Base-by-base conservation (phyloP, 2,329 filamentous ascomycete genomes). In the Zymoseptoria tritici region DNA sequence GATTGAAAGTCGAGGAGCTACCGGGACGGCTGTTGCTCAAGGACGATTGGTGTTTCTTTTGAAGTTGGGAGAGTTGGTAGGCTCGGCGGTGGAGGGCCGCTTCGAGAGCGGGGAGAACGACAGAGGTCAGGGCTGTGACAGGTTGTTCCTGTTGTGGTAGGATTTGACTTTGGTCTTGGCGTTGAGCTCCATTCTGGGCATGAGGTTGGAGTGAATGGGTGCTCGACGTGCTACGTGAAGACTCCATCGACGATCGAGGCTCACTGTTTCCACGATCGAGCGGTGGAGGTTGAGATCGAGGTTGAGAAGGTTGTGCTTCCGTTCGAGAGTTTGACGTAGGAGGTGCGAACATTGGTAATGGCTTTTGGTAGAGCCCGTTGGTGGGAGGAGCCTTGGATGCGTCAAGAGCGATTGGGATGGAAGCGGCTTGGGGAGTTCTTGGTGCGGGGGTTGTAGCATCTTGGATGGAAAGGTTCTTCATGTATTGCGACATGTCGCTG, bases 51-150 rank as follows among this genome's bases (percentile, higher is more conserved):
- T 66, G 57, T 31, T 66, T 69, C 57, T 70, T 72, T 69, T 84
- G 83, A 57, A 87, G 76, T 49, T 83, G 79, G 54, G 81, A 80
- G 57, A 87, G 75, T 57, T 82, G 79, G 66, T 83, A 82, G 24
- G 78, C 78, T 57, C 94, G 88, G 56, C 94, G 84, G 72, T 91
- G 90, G 20, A 97, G 84, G 7, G 94, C 91, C 66, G 94, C 89
- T 74, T 96, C 91, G 1, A 99, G 82, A 1, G 94, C 93, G 0
- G 94, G 94, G 63, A 97, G 86, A 46, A 99, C 90, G 55, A 99
- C 93, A 66, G 93, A 90, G 70, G 88, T 90, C 1, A 97, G 81
- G 2, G 92, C 91, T 57, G 95, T 94, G 21, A 96, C 82, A 60
- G 95, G 89, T 51, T 68, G 64, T 8, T 69, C 67, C 55, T 56